These are phyloP conservation scores for Eragrostis tef DNA, from an alignment of 202 grass and related monocot genomes.

Conservation along the genomic window DNA sequence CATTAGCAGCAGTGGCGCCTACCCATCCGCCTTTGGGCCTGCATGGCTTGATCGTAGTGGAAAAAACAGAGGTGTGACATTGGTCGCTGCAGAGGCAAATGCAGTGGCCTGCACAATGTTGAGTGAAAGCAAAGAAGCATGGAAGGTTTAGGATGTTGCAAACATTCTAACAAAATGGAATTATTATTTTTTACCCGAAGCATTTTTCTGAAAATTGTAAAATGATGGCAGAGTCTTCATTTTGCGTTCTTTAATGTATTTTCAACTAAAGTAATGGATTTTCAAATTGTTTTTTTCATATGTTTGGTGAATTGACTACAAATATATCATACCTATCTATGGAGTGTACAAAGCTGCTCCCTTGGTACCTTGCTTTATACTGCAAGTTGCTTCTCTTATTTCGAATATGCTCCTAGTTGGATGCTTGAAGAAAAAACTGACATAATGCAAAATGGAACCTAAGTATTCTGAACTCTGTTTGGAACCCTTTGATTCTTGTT, in stretches of 20 bases:
- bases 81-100: neutral
- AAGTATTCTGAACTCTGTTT: conserved; percentile 7
- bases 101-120: neutral
- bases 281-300: neutral
- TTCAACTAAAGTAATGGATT: neutral
- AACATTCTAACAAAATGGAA: neutral
- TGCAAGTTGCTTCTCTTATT: neutral
- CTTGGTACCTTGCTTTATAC: neutral
- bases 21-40: neutral
- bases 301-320: neutral
- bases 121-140: neutral
- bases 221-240: neutral
- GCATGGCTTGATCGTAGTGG: neutral
- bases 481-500: neutral
- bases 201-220: neutral
- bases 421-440: neutral
- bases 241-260: neutral
- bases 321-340: neutral
- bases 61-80: neutral
- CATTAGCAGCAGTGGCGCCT: neutral
- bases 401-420: neutral
- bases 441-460: neutral
- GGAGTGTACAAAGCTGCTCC: neutral
- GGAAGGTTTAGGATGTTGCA: neutral
- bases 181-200: neutral